A percentile compares a stretch with the other conserved stretches of the same genome.
Conservation (phyloP, 1,284 basidiomycete species). For the Bondarzewia mesenterica region DNA sequence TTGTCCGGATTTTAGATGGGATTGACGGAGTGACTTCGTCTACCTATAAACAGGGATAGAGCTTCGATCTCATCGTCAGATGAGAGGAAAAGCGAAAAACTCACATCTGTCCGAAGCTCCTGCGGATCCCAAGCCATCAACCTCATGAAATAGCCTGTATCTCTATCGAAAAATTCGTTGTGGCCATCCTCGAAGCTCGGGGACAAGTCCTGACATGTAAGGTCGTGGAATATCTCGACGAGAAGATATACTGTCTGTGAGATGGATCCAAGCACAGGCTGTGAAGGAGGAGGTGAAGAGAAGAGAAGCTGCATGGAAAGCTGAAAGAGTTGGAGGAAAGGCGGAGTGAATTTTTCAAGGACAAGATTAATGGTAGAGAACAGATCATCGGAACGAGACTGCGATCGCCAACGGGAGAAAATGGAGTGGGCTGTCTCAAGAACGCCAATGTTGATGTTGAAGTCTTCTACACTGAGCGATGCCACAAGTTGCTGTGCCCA, state of each 20-base stretch:
- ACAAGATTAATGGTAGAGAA: slow-evolving; percentile 94
- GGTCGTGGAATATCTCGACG: slow-evolving; percentile 88
- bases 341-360: slow-evolving; percentile 73
- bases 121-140: slow-evolving; percentile 76
- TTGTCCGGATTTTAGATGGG: slow-evolving; percentile 82
- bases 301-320: slow-evolving; percentile 51
- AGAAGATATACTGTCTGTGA: slow-evolving; percentile 75
- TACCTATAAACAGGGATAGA: slow-evolving; percentile 45
- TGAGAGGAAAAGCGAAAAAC: slow-evolving; percentile 22
- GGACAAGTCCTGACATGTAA: slow-evolving; percentile 92
- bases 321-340: slow-evolving; percentile 81
- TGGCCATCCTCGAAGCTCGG: slow-evolving; percentile 91
- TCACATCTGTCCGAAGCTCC: slow-evolving; percentile 64
- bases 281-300: slow-evolving; percentile 27
- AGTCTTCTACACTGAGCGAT: slow-evolving; percentile 73
- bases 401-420: slow-evolving; percentile 88
- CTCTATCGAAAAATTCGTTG: slow-evolving; percentile 68
- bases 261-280: slow-evolving; percentile 39
- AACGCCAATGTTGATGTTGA: slow-evolving; percentile 83
- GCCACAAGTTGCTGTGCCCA: slow-evolving; percentile 68
- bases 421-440: slow-evolving; percentile 95
- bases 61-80: slow-evolving; percentile 2
- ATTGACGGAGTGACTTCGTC: slow-evolving; percentile 82
- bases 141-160: slow-evolving; percentile 65
- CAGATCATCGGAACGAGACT: slow-evolving; percentile 82